Base-by-base conservation (phyloP, 2,329 filamentous ascomycete genomes). In the Orbilia ellipsospora region DNA sequence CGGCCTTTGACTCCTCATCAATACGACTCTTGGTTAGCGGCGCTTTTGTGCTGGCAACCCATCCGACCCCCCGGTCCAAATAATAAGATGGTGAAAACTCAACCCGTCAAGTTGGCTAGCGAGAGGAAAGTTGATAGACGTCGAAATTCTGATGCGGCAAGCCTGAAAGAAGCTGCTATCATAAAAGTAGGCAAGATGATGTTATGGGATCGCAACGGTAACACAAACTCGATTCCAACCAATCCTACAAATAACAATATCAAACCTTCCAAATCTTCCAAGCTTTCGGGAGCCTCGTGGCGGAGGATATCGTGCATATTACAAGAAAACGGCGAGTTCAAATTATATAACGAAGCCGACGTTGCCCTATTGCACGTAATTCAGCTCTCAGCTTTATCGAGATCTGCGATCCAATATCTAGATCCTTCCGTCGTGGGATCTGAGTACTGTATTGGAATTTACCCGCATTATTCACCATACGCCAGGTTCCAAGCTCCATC, bases 181-280 rank as follows among this genome's bases (percentile, higher is more conserved):
- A 98, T 98, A 84, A 99, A 98, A 81, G 92, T 97, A 56, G 95
- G 93, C 66, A 94, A 93, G 81, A 88, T 97, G 81, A 90, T 93
- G 80, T 86, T 96, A 55, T 97, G 94, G 94, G 93, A 98, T 82
- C 95, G 91, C 81, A 90, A 90, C 1, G 83, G 81, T 40, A 81
- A 82, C 13, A 82, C 82, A 6, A 80, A 18, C n/a, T 36, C 40
- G 28, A 36, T 44, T 15, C 72, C 64, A 81, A 55, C 80, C 80
- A 23, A 81, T 81, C 8, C 59, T 80, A 81, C 65, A 68, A 79
- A 69, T 8, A 66, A 78, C 18, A 59, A 31, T 48, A 12, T 48
- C 40, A 77, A 67, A 26, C 78, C 80, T 10, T 75, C 79, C 36
- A 77, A 63, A 59, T 44, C 54, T 28, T 50, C 31, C 13, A 74